A percentile compares a stretch with the other conserved stretches of the same genome.
Conservation (phyloP, 768 basidiomycete species). For the Suillus weaverae region DNA sequence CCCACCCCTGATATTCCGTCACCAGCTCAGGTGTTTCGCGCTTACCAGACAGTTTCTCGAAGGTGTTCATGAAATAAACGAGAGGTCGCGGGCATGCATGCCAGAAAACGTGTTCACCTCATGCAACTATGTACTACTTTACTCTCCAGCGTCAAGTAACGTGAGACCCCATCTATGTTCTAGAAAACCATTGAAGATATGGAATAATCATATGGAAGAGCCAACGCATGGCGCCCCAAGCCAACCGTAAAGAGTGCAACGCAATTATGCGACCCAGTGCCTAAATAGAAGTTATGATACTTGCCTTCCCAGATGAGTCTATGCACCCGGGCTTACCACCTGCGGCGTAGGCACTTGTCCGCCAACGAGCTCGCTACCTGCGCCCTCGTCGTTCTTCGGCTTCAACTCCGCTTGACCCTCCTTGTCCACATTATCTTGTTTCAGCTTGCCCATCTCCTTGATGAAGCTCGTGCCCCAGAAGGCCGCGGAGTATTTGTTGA, state of each 20-base stretch:
- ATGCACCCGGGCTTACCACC: slow-evolving; percentile 37
- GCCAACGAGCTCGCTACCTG: slow-evolving; percentile 41
- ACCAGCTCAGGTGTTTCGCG: not conserved
- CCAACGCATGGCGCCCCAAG: slow-evolving; percentile 31
- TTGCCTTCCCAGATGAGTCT: slow-evolving; percentile 26
- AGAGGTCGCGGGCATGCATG: not conserved
- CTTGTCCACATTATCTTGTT: slow-evolving; percentile 37
- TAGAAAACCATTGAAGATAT: slow-evolving; percentile 34
- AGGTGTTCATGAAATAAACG: not conserved
- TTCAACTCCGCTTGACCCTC: slow-evolving; percentile 37
- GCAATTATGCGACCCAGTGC: slow-evolving; percentile 22
- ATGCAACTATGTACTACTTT: slow-evolving; percentile 1
- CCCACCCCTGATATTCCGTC: not conserved
- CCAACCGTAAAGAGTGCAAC: slow-evolving; percentile 23
- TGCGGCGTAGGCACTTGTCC: slow-evolving; percentile 36
- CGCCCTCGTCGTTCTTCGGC: slow-evolving; percentile 35
- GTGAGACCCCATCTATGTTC: slow-evolving; percentile 21
- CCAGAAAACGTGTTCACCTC: slow-evolving; percentile 2
- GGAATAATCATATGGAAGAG: slow-evolving; percentile 41
- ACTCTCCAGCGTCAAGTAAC: slow-evolving; percentile 10
- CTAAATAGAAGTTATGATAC: slow-evolving; percentile 32
- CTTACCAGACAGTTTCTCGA: not conserved
- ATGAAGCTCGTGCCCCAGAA: slow-evolving; percentile 94
- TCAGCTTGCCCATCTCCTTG: slow-evolving; percentile 73
- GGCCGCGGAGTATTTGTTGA: slow-evolving; percentile 90